Evolutionary conservation across 1,284 basidiomycete genomes (phyloP).

Genomic region (Acaromyces ingoldii): DNA sequence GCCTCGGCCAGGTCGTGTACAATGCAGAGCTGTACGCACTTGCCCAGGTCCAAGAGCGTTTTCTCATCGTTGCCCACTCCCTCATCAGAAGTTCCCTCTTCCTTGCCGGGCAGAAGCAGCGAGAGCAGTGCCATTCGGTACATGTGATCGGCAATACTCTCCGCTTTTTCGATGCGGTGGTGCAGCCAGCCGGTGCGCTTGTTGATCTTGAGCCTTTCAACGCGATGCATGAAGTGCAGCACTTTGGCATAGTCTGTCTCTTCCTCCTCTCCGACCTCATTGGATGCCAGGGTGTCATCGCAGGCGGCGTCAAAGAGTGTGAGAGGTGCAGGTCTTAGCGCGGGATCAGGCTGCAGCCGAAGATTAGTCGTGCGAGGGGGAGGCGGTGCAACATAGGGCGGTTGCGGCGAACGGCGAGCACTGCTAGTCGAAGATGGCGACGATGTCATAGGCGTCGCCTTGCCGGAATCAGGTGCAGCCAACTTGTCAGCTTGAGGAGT

Average conservation of each 20-base stretch:
- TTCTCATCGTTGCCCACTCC: too few species aligned
- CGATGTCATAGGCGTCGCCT: too few species aligned
- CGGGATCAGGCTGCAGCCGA: conserved; percentile 24
- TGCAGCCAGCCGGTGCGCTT: conserved; percentile 49
- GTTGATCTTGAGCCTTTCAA: conserved; percentile 46
- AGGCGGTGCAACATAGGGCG: conserved; percentile 38
- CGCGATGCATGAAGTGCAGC: conserved; percentile 43
- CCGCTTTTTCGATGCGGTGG: conserved; percentile 38
- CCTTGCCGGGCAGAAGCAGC: conserved; percentile 66
- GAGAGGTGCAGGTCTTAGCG: conserved; percentile 23
- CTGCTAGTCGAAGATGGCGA: too few species aligned
- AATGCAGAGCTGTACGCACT: conserved; percentile 80
- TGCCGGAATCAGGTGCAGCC: too few species aligned
- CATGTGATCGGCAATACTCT: conserved; percentile 90
- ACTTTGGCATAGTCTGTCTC: conserved; percentile 28
- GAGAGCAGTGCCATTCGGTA: conserved; percentile 91
- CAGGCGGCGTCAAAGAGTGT: conserved; percentile 19
- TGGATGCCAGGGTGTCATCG: conserved; percentile 18
- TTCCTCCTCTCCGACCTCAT: conserved; percentile 25
- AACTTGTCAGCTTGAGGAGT: too few species aligned
- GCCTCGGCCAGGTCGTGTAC: conserved; percentile 97
- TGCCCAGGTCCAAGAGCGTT: conserved; percentile 59
- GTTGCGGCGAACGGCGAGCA: conserved; percentile 33
- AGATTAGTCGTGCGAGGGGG: conserved; percentile 30
- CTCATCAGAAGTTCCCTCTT: conserved; percentile 7